Conservation (phyloP, 768 basidiomycete genomes). For the Pholiota microspora region DNA sequence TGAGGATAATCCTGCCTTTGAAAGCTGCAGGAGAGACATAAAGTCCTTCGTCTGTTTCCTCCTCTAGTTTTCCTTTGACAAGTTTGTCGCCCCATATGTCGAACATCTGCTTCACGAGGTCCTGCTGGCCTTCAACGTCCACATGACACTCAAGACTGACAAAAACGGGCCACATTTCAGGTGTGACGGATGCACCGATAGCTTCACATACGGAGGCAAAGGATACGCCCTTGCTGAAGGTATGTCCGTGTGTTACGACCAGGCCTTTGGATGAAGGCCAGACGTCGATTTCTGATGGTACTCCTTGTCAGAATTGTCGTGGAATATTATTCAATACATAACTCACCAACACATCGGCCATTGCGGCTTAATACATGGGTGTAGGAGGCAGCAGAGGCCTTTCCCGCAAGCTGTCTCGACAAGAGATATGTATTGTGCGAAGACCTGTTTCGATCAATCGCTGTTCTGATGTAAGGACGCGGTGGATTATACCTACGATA, state of each 20-base stretch:
- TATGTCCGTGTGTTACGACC: constrained; percentile 62
- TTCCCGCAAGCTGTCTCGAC: constrained; percentile 54
- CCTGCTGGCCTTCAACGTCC: constrained; percentile 42
- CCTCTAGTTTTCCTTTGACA: constrained; percentile 38
- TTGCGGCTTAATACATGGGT: constrained; percentile 49
- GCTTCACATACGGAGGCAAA: constrained; percentile 53
- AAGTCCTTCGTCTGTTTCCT: constrained; percentile 27
- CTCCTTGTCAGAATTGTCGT: neutral
- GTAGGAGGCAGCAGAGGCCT: constrained; percentile 52
- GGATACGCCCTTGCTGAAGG: constrained; percentile 49
- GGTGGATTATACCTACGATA: constrained; percentile 39
- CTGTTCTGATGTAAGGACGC: constrained; percentile 5
- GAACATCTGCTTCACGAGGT: constrained; percentile 52
- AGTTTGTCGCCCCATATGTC: constrained; percentile 52
- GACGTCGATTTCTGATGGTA: constrained; percentile 61
- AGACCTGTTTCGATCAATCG: constrained; percentile 34
- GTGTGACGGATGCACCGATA: constrained; percentile 41
- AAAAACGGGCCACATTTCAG: constrained; percentile 53
- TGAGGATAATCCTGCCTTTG: constrained; percentile 53
- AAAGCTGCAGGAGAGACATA: constrained; percentile 44
- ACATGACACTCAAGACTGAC: constrained; percentile 67
- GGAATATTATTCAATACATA: neutral
- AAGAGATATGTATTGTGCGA: constrained; percentile 70
- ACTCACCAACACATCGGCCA: constrained; percentile 51
- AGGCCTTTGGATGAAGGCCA: constrained; percentile 56